Base-by-base conservation (phyloP, 805 yeast species). In the Saccharomyces cerevisiae region DNA sequence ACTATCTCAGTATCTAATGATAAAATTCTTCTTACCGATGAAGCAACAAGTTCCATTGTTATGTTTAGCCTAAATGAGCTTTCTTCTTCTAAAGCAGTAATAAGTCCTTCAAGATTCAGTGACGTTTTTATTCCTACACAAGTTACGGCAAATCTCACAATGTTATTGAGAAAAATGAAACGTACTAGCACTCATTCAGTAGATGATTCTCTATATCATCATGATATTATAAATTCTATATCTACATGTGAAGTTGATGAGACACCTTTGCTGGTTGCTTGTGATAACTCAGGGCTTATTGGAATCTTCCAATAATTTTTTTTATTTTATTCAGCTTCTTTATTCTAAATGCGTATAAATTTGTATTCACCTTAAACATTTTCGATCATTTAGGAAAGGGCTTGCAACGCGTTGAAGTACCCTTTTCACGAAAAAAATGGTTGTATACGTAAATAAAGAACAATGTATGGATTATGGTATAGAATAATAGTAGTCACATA, bases 211-310 rank as follows among this genome's bases (percentile, higher is more conserved):
- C n/a, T 22, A 6, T 43, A 41, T 11, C 56, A 55, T 47, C 55
- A 56, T 43, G 57, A 55, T 47, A 32, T 52, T 13, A 55, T 57
- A 27, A 57, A 46, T 41, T 32, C 54, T 11, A 49, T 52, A 4
- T 29, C 53, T 10, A 46, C 48, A 6, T 48, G 27, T 9, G 13
- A 30, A 14, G 32, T 28, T 17, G 29, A 48, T 13, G 47, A 51
- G 10, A 29, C 48, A 14, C 52, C 54, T 14, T 43, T 56, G 8
- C 50, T 60, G 13, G 50, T 59, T 8, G 55, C 61, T 6, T 61
- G 58, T 24, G 65, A 62, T 49, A 60, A 60, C 47, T 61, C 65
- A 13, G 66, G 66, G 3, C 48, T 59, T 6, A 57, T 62, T 26
- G 59, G 53, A 49, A 43, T 60, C 10, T 53, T 54, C 11, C 43